Percentiles rank a stretch among this genome's conserved stretches.
phyloP scores from a whole-genome alignment of 2,329 filamentous ascomycete genomes.

The Dothidotthia symphoricarpi region DNA sequence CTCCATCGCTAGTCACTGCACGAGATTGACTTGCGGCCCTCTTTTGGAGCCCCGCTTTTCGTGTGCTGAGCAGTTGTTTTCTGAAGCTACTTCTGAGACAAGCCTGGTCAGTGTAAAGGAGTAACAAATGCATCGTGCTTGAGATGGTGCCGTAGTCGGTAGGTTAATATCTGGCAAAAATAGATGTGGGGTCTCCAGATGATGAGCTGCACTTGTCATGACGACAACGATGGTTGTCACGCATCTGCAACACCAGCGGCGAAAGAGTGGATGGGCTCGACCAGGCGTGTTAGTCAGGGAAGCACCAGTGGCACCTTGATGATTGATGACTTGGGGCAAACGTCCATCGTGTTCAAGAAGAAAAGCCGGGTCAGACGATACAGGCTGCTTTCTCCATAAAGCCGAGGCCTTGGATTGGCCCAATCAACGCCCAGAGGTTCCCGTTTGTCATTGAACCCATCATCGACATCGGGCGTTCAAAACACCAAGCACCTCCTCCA shows the following conservation, averaged over 20 bases:
- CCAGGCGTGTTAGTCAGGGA: neutral
- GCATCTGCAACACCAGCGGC: conserved; percentile 21
- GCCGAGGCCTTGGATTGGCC: conserved; percentile 29
- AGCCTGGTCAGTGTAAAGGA: too few species aligned
- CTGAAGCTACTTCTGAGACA: too few species aligned
- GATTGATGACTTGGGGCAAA: conserved; percentile 6
- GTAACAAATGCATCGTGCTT: too few species aligned
- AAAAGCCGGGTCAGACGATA: conserved; percentile 26
- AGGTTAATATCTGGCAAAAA: neutral
- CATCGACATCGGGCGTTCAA: conserved; percentile 25
- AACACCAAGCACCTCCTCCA: conserved; percentile 22
- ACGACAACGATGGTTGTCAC: conserved; percentile 20
- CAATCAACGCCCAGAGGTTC: conserved; percentile 25
- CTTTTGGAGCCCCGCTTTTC: too few species aligned
- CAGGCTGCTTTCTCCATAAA: conserved; percentile 15
- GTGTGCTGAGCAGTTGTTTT: too few species aligned
- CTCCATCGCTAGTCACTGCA: too few species aligned
- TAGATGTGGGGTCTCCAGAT: conserved; percentile 4
- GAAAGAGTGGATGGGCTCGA: conserved; percentile 4
- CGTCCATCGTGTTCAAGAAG: conserved; percentile 17
- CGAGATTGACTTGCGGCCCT: too few species aligned
- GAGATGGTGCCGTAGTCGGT: neutral
- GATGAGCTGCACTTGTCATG: conserved; percentile 25
- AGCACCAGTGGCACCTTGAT: neutral
- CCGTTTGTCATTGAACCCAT: conserved; percentile 22